Evolutionary conservation across 495 filamentous ascomycete species (phyloP).

Genomic region (Penicillium lividum): DNA sequence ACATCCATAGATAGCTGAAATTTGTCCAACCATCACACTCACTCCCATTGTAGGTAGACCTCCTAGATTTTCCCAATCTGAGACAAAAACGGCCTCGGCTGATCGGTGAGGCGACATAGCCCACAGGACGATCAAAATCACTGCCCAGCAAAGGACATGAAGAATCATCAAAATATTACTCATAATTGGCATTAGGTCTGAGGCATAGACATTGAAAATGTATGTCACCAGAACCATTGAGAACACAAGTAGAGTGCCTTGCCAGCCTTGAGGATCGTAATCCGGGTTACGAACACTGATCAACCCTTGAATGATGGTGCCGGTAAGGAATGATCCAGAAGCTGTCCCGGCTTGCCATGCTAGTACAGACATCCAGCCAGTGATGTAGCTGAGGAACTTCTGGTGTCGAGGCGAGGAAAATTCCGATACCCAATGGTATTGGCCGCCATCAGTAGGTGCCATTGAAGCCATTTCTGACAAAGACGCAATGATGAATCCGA

Average conservation of each 20-base stretch:
- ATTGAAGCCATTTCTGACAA: conserved; percentile 46
- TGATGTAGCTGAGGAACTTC: conserved; percentile 47
- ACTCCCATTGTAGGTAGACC: conserved; percentile 50
- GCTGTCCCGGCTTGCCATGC: conserved; percentile 42
- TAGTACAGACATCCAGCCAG: conserved; percentile 50
- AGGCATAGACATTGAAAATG: conserved; percentile 44
- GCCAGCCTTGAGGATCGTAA: conserved; percentile 41
- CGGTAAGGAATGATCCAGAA: conserved; percentile 42
- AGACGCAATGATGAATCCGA: conserved; percentile 34
- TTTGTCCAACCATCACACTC: conserved; percentile 51
- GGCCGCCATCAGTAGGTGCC: conserved; percentile 37
- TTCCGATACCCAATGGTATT: conserved; percentile 54
- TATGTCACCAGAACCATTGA: conserved; percentile 40
- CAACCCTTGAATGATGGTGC: conserved; percentile 48
- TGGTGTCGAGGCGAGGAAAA: conserved; percentile 44
- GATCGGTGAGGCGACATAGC: conserved; percentile 39
- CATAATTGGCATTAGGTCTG: conserved; percentile 38
- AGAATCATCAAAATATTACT: conserved; percentile 40
- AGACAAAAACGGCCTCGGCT: conserved; percentile 44
- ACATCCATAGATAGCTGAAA: conserved; percentile 39
- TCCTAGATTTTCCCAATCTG: conserved; percentile 47
- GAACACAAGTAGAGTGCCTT: conserved; percentile 48
- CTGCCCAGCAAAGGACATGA: conserved; percentile 43
- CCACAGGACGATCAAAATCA: conserved; percentile 39
- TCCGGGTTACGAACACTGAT: conserved; percentile 37